These are phyloP conservation scores for Scortechinia acanthostroma DNA, from an alignment of 2,329 filamentous ascomycete genomes.

Conservation along the genomic window DNA sequence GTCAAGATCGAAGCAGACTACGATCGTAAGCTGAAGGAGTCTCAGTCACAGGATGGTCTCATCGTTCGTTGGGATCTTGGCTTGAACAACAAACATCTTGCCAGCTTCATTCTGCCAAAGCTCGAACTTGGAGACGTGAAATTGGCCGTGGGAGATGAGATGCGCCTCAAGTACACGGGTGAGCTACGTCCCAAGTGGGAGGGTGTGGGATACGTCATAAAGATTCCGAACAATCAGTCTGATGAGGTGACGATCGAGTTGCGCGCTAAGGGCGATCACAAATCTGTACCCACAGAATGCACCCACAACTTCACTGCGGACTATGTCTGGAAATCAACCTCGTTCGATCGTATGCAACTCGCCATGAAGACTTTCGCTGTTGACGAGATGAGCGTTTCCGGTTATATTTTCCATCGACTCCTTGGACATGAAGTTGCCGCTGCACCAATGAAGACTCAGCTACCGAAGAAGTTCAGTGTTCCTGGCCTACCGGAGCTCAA, in stretches of 20 bases:
- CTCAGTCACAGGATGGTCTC: slow-evolving; percentile 92
- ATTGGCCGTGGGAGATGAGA: slow-evolving; percentile 93
- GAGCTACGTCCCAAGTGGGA: slow-evolving; percentile 91
- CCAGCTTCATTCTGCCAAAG: slow-evolving; percentile 91
- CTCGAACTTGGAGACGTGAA: slow-evolving; percentile 97
- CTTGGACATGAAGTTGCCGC: slow-evolving; percentile 91
- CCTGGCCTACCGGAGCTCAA: slow-evolving; percentile 92
- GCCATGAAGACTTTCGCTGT: slow-evolving; percentile 99
- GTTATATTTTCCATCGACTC: slow-evolving; percentile 96
- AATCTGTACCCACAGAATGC: slow-evolving; percentile 89
- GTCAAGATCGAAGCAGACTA: slow-evolving; percentile 99
- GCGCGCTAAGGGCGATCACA: slow-evolving; percentile 89
- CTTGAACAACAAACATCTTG: slow-evolving; percentile 93
- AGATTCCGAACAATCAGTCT: slow-evolving; percentile 98
- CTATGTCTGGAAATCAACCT: slow-evolving; percentile 99
- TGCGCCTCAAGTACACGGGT: slow-evolving; percentile 93
- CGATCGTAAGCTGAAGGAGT: slow-evolving; percentile 96
- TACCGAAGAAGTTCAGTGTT: slow-evolving; percentile 95
- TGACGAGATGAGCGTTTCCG: slow-evolving; percentile 95
- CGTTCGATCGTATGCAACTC: slow-evolving; percentile 97
- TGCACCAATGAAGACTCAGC: slow-evolving; percentile 87
- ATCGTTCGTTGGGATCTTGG: slow-evolving; percentile 91
- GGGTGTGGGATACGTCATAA: slow-evolving; percentile 96
- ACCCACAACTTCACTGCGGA: slow-evolving; percentile 97
- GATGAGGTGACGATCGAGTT: slow-evolving; percentile 95